Evolutionary conservation across 139 green algal genomes (phyloP), one percentile per base, ranked within the genome.

Genomic region (Picochlorum sp.): DNA sequence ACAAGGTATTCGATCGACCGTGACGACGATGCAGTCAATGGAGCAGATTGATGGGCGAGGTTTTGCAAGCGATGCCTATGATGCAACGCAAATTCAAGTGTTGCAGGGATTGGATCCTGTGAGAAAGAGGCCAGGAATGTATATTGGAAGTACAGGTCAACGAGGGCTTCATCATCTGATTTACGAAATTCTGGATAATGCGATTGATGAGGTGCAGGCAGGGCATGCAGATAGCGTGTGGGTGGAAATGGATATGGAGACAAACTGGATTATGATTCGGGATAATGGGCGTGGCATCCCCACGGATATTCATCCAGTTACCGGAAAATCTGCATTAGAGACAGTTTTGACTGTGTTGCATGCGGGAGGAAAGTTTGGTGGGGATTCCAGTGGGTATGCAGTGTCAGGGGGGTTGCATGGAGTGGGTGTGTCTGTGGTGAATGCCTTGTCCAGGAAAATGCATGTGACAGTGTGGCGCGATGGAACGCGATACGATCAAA

Each of bases 171-270:
- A 99, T 67, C 94, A 99, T 71, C 74, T 99, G 61, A 74, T 99
- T 28, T 98, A 87, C 57, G 94, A 99, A 78, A 87, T 99, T 49
- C 67, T 99, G 60, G 94, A 99, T 81, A 99, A 99, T 66, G 74
- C 79, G 8, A 87, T 97, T 15, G 92, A 93, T 64, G 86, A 95
- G 71, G 81, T 93, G 32, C 87, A 97, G 70, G 89, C 71, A 1
- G 90, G 92, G 0, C 79, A 91, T 67, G 94, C 88, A 0, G 65
- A 20, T 49, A 24, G 15, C 26, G 78, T 92, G 44, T 56, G 37
- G 44, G 78, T 95, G 30, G 73, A 79, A 72, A 49, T 95, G 37
- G 69, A 85, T 21, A 32, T 90, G n/a, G 50, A 59, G 44, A 86
- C 45, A 14, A 79, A 85, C 32, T 86, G 70, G 73, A 80, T 95